These are phyloP conservation scores for Apophysomyces trapeziformis DNA, from an alignment of 371 early-diverging fungal species.

Conservation along the genomic window DNA sequence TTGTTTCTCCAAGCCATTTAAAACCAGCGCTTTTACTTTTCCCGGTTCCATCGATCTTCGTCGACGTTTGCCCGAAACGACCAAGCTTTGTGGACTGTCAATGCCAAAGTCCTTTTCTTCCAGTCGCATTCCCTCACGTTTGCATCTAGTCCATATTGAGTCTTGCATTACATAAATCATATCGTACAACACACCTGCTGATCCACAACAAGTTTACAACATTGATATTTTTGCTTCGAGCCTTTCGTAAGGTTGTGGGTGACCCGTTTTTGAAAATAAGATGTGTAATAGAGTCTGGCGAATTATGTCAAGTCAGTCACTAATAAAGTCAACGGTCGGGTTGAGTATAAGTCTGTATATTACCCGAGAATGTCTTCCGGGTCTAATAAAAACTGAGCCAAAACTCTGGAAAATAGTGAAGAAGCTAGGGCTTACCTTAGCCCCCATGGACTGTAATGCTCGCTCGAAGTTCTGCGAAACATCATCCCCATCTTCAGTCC, in stretches of 20 bases:
- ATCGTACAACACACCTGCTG: constrained; percentile 22
- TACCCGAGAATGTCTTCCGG: constrained; percentile 35
- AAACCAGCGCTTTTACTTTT: constrained; percentile 37
- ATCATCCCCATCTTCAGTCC: constrained; percentile 56
- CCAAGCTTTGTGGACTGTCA: constrained; percentile 35
- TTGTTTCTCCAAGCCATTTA: constrained; percentile 15
- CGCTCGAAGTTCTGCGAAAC: constrained; percentile 50
- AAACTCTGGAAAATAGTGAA: background rate
- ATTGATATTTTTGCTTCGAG: constrained; percentile 30
- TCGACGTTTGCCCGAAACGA: constrained; percentile 32
- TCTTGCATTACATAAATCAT: too few relatives aligned
- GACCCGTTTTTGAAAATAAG: constrained; percentile 56
- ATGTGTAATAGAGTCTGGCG: constrained; percentile 49
- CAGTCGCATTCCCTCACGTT: constrained; percentile 37
- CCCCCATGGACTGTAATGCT: constrained; percentile 51
- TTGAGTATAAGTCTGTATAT: background rate
- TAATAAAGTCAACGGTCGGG: too few relatives aligned
- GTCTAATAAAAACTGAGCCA: constrained; percentile 21
- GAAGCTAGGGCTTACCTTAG: constrained; percentile 30
- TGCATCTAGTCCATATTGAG: constrained; percentile 25
- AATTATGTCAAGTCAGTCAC: background rate
- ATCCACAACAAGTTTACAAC: constrained; percentile 50
- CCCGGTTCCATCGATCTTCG: constrained; percentile 56
- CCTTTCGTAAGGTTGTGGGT: constrained; percentile 42
- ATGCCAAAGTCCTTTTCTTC: constrained; percentile 41